A percentile compares a stretch with the other conserved stretches of the same genome.
Evolutionary conservation across 805 yeast species (phyloP).

Genomic region (Metschnikowia proteae): DNA sequence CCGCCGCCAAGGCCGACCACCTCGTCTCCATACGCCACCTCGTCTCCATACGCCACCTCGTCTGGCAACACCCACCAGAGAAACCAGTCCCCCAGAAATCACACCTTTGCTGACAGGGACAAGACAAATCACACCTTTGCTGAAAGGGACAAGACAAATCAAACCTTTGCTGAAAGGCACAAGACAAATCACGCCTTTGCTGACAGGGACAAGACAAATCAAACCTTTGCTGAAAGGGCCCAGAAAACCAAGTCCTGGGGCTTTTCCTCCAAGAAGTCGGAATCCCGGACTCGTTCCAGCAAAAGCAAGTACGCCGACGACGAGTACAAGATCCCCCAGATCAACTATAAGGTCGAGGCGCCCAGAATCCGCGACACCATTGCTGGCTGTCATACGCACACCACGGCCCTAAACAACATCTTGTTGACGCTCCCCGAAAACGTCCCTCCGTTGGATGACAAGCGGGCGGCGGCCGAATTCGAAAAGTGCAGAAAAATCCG

Average conservation of each 20-base stretch:
- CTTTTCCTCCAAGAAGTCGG: slow-evolving; percentile 1
- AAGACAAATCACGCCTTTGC: no score
- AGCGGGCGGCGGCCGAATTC: slow-evolving; percentile 59
- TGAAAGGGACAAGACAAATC: slow-evolving; percentile 1
- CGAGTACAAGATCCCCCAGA: slow-evolving; percentile 60
- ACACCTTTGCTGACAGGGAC: slow-evolving; percentile 1
- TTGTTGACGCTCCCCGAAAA: slow-evolving; percentile 40
- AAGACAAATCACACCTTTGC: not conserved
- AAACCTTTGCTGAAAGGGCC: not conserved
- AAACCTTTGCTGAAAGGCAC: no score
- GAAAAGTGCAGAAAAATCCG: slow-evolving; percentile 73
- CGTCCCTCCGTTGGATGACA: slow-evolving; percentile 60
- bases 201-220: slow-evolving; percentile 4
- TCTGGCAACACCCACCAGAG: slow-evolving; percentile 5
- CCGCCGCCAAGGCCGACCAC: slow-evolving; percentile 27
- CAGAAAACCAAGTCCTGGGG: not conserved
- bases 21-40: slow-evolving; percentile 21
- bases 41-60: slow-evolving; percentile 22
- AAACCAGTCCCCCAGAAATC: no score
- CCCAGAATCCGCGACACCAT: slow-evolving; percentile 66
- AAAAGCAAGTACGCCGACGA: slow-evolving; percentile 37
- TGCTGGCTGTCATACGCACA: slow-evolving; percentile 71
- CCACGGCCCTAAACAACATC: slow-evolving; percentile 63
- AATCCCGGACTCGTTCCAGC: slow-evolving; percentile 1
- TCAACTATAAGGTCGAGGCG: slow-evolving; percentile 64